A percentile compares a stretch with the other conserved stretches of the same genome.
Evolutionary conservation across 306 rosid genomes (phyloP).

Genomic region (Cyclanthera cordifolia): DNA sequence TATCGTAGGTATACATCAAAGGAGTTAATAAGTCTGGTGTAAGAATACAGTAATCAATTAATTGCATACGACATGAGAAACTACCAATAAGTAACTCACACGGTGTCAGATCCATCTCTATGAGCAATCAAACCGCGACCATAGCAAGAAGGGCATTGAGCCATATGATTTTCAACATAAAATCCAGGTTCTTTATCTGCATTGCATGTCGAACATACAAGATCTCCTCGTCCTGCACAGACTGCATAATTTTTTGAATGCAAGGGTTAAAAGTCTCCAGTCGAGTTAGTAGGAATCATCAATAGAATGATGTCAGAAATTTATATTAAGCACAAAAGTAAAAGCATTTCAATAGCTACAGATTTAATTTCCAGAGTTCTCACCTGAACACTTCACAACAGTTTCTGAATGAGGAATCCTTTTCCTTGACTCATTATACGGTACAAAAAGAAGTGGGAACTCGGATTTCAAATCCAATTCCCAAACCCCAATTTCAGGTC

Average conservation of each 20-base stretch:
- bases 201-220: conserved; percentile 51
- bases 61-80: neutral
- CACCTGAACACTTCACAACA: conserved; percentile 73
- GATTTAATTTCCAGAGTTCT: conserved; percentile 13
- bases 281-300: neutral
- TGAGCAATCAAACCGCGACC: conserved; percentile 97
- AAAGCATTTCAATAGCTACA: neutral
- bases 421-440: conserved; percentile 46
- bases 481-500: conserved; percentile 75
- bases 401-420: conserved; percentile 76
- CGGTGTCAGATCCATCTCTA: conserved; percentile 84
- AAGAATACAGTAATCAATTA: neutral
- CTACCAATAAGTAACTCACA: conserved; percentile 33
- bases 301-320: neutral
- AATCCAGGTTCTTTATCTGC: conserved; percentile 68
- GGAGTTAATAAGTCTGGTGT: neutral
- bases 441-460: conserved; percentile 68
- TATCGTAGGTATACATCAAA: neutral
- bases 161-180: conserved; percentile 68
- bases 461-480: conserved; percentile 78
- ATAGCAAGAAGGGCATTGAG: conserved; percentile 55
- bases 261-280: conserved; percentile 6
- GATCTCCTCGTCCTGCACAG: conserved; percentile 68
- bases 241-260: conserved; percentile 31
- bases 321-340: too few relatives aligned